A percentile compares a stretch with the other conserved stretches of the same genome.
Conservation (phyloP, 352 stramenopile genomes). For the Blastocystis sp. region DNA sequence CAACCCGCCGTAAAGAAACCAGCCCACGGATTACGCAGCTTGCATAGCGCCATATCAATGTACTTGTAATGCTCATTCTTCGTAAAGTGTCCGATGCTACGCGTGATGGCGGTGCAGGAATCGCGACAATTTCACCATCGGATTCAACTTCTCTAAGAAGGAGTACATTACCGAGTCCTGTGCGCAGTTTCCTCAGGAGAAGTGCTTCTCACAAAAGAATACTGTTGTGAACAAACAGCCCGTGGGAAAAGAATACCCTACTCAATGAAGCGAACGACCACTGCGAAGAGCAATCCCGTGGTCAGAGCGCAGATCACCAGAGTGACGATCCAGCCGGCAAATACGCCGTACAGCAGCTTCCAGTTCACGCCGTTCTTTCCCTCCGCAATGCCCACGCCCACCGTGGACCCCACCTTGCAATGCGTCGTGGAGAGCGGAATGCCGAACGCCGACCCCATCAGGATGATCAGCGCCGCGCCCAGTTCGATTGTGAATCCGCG, state of each 20-base stretch:
- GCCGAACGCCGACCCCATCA: conserved; percentile 72
- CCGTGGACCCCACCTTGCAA: conserved; percentile 74
- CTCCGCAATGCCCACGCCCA: conserved; percentile 72
- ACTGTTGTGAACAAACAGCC: too few species aligned
- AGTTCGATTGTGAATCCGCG: conserved; percentile 75
- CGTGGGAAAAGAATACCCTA: background rate
- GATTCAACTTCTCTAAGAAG: conserved; percentile 58
- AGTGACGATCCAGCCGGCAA: conserved; percentile 72
- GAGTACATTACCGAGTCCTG: conserved; percentile 27
- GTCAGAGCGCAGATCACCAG: conserved; percentile 70
- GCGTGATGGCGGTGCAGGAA: background rate
- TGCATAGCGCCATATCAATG: conserved; percentile 64
- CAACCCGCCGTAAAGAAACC: conserved; percentile 61
- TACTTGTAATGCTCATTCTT: conserved; percentile 69
- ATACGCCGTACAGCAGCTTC: conserved; percentile 65
- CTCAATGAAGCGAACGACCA: conserved; percentile 28
- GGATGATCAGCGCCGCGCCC: conserved; percentile 73
- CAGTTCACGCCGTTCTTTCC: conserved; percentile 71
- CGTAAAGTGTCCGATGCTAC: conserved; percentile 48
- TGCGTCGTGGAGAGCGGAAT: conserved; percentile 74
- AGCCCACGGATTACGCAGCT: conserved; percentile 58
- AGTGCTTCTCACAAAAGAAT: background rate
- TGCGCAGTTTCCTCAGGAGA: background rate
- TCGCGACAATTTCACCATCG: conserved; percentile 25
- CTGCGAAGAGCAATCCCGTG: conserved; percentile 69